Evolutionary conservation across 2,329 filamentous ascomycete genomes (phyloP).

Genomic region (Epichloe elymi): DNA sequence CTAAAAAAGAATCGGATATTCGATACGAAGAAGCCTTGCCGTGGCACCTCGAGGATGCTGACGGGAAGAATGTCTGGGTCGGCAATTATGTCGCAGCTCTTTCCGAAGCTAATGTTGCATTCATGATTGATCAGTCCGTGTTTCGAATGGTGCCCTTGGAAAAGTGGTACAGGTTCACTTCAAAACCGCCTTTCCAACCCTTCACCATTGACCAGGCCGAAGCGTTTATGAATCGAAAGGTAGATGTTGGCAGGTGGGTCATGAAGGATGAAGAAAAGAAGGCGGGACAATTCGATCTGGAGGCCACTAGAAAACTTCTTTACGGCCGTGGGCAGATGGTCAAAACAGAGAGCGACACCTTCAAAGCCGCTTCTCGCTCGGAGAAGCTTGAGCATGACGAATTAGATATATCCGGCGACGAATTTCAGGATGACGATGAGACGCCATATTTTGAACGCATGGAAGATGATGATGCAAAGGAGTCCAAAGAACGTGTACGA

Average conservation of each 20-base stretch:
- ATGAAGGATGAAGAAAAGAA: conserved; percentile 54
- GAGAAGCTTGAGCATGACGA: conserved; percentile 61
- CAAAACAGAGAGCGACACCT: conserved; percentile 57
- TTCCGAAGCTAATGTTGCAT: conserved; percentile 72
- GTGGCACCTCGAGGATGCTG: conserved; percentile 94
- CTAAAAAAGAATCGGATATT: conserved; percentile 52
- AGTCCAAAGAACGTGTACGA: conserved; percentile 58
- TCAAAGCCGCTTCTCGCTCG: conserved; percentile 42
- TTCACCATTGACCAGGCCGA: conserved; percentile 78
- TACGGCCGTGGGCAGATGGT: conserved; percentile 43
- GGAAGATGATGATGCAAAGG: conserved; percentile 68
- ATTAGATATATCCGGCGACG: conserved; percentile 52
- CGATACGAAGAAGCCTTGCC: conserved; percentile 92
- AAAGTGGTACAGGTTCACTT: conserved; percentile 84
- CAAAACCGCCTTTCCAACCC: conserved; percentile 66
- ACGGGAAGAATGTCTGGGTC: conserved; percentile 89
- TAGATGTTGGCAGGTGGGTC: conserved; percentile 67
- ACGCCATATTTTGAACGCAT: conserved; percentile 61
- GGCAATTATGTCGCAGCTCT: conserved; percentile 82
- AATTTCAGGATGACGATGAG: conserved; percentile 85
- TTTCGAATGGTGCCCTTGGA: conserved; percentile 86
- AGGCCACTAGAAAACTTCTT: conserved; percentile 40
- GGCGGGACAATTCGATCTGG: conserved; percentile 42
- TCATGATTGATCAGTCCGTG: conserved; percentile 53
- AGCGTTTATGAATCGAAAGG: conserved; percentile 66